These are phyloP conservation scores for Gracilaria domingensis DNA, from an alignment of 23 red algal species.

Conservation along the genomic window DNA sequence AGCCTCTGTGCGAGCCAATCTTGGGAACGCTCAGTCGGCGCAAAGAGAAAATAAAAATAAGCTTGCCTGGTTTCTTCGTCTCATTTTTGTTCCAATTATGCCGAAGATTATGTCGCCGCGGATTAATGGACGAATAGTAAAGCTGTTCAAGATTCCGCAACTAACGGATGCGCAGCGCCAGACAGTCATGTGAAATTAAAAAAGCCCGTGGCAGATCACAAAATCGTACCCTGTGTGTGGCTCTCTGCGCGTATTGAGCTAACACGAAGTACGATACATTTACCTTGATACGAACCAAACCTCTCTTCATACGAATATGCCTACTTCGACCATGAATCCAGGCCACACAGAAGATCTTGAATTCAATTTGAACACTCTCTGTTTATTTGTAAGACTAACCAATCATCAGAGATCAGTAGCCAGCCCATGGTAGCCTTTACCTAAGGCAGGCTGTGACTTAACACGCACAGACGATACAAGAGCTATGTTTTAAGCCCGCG, in stretches of 20 bases:
- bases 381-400: neutral
- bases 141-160: neutral
- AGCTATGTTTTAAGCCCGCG: too few species aligned
- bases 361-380: neutral
- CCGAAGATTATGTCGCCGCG: neutral
- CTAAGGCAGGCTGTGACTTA: too few species aligned
- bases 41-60: slow-evolving; percentile 18
- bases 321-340: too few species aligned
- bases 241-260: neutral
- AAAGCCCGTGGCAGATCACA: neutral
- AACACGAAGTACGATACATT: too few species aligned
- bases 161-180: neutral
- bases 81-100: neutral
- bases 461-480: too few species aligned
- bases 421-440: neutral
- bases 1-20: slow-evolving; percentile 18
- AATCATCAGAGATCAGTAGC: neutral
- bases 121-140: neutral
- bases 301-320: too few species aligned
- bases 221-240: neutral
- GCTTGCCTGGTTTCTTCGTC: slow-evolving; percentile 3
- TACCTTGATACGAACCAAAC: too few species aligned
- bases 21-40: slow-evolving; percentile 33
- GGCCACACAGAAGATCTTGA: too few species aligned
- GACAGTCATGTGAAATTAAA: neutral